Evolutionary conservation across 1,284 basidiomycete genomes (phyloP).

Genomic region (Kwoniella shivajii): DNA sequence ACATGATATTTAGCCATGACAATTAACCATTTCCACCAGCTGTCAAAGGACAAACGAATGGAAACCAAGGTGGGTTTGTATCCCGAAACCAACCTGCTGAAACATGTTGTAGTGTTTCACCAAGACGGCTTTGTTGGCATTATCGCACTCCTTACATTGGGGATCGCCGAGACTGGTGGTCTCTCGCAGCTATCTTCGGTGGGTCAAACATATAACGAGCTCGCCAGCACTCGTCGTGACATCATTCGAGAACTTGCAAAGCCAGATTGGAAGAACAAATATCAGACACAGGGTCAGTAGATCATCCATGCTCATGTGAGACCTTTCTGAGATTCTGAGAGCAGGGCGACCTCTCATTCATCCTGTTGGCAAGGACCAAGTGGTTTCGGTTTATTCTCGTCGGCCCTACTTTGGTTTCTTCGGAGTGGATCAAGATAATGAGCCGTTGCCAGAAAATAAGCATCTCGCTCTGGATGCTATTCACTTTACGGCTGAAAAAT

Average conservation of each 20-base stretch:
- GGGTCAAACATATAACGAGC: slow-evolving; percentile 30
- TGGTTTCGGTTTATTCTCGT: slow-evolving; percentile 31
- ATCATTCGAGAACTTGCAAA: slow-evolving; percentile 31
- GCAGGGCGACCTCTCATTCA: slow-evolving; percentile 20
- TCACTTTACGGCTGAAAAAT: slow-evolving; percentile 34
- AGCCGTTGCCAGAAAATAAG: slow-evolving; percentile 25
- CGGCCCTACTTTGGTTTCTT: slow-evolving; percentile 37
- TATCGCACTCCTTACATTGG: slow-evolving; percentile 29
- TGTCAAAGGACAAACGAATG: slow-evolving; percentile 34
- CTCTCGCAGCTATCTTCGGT: slow-evolving; percentile 32
- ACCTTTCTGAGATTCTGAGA: not conserved
- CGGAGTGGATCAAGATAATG: slow-evolving; percentile 27
- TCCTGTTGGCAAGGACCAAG: slow-evolving; percentile 12
- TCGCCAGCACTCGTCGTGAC: slow-evolving; percentile 23
- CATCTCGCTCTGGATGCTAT: slow-evolving; percentile 36
- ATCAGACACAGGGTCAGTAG: slow-evolving; percentile 19
- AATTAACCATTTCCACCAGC: not conserved
- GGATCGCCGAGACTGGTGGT: slow-evolving; percentile 30
- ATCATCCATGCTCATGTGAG: not conserved
- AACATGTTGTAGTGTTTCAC: slow-evolving; percentile 24
- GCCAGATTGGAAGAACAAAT: slow-evolving; percentile 25
- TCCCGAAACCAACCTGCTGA: not conserved
- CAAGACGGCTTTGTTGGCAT: slow-evolving; percentile 30
- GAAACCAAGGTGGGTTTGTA: slow-evolving; percentile 27
- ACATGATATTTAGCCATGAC: too few relatives aligned